phyloP scores from a whole-genome alignment of 768 basidiomycete genomes.

The Lactarius sanguifluus region DNA sequence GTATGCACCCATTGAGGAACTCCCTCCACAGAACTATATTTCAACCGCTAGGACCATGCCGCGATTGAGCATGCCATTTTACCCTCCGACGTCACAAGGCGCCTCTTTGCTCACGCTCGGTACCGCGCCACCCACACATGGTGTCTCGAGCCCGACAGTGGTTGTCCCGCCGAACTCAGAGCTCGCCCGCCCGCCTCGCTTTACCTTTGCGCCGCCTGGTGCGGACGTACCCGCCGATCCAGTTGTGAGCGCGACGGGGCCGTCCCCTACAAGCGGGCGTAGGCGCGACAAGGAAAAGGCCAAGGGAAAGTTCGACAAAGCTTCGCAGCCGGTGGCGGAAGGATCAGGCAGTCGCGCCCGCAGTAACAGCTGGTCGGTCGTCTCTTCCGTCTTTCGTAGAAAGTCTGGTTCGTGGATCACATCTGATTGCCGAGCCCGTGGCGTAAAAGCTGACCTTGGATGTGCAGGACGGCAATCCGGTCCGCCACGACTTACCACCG shows the following conservation, averaged over 20 bases:
- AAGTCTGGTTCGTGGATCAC: conserved; percentile 19
- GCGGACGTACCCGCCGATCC: conserved; percentile 20
- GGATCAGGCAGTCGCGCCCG: conserved; percentile 5
- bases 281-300: conserved; percentile 21
- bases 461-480: conserved; percentile 20
- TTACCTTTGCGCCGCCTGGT: conserved; percentile 21
- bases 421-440: conserved; percentile 5
- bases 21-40: conserved; percentile 22
- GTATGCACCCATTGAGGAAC: conserved; percentile 16
- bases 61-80: conserved; percentile 10
- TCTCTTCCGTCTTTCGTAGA: conserved; percentile 23
- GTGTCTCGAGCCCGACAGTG: conserved; percentile 5
- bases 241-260: background rate
- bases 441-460: background rate
- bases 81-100: conserved; percentile 9
- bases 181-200: conserved; percentile 21
- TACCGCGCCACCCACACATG: background rate
- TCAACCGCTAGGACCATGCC: background rate
- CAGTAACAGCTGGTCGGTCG: conserved; percentile 22
- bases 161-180: conserved; percentile 22
- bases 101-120: background rate
- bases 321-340: conserved; percentile 16
- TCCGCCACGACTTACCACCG: conserved; percentile 5
- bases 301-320: conserved; percentile 2
- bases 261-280: conserved; percentile 8